A percentile compares a stretch with the other conserved stretches of the same genome.
These are phyloP conservation scores for Phyllostachys edulis DNA, from an alignment of 176 grass and related monocot genomes.

Conservation along the genomic window DNA sequence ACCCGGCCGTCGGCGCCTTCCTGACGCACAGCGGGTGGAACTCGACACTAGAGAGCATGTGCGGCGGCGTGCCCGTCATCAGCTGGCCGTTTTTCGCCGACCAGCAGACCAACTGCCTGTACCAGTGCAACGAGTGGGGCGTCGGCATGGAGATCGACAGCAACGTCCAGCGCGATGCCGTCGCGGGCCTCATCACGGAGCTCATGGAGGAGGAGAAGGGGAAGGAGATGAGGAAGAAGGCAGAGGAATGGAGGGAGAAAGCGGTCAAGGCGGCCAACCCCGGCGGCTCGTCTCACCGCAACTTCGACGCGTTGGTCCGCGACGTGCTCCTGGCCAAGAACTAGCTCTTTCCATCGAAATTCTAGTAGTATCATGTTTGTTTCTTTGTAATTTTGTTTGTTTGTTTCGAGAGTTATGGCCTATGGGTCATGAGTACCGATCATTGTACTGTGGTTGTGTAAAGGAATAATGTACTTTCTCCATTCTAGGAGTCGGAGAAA, in stretches of 20 bases:
- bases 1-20: conserved; percentile 62
- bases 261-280: conserved; percentile 31
- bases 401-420: neutral
- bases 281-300: conserved; percentile 39
- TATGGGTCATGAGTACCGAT: neutral
- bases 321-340: conserved; percentile 47
- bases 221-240: conserved; percentile 54
- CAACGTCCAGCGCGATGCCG: conserved; percentile 59
- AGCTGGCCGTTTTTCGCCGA: conserved; percentile 90
- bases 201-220: conserved; percentile 65
- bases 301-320: conserved; percentile 39
- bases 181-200: conserved; percentile 56
- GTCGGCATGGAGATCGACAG: conserved; percentile 79
- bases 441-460: too few species aligned
- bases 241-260: conserved; percentile 50
- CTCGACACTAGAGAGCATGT: conserved; percentile 70
- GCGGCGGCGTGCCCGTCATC: conserved; percentile 68
- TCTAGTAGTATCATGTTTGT: neutral
- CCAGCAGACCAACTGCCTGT: conserved; percentile 75
- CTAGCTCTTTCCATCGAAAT: neutral
- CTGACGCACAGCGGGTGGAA: conserved; percentile 91
- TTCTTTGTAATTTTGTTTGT: neutral
- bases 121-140: conserved; percentile 65
- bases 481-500: too few species aligned
- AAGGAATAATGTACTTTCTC: too few species aligned